A percentile compares a stretch with the other conserved stretches of the same genome.
Evolutionary conservation across 2,329 filamentous ascomycete species (phyloP).

Genomic region (Botrytis cinerea): DNA sequence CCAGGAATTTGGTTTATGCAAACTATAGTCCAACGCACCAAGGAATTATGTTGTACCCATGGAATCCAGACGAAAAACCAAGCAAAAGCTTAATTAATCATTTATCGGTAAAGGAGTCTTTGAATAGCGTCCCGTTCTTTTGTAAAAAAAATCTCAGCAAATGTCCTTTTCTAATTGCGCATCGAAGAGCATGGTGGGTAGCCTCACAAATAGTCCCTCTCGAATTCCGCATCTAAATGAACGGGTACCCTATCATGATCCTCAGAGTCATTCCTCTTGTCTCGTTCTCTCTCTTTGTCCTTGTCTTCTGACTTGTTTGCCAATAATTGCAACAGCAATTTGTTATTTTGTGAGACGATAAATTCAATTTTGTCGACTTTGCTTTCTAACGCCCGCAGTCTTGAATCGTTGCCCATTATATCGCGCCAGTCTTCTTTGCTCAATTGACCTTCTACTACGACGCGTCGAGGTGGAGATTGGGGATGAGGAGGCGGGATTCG

Average conservation of each 20-base stretch:
- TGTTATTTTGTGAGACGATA: conserved; percentile 41
- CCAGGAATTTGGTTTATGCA: not conserved
- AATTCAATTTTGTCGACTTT: conserved; percentile 42
- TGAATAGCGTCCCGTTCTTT: conserved; percentile 38
- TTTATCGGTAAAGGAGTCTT: conserved; percentile 39
- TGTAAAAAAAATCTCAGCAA: conserved; percentile 33
- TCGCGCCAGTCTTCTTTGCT: conserved; percentile 42
- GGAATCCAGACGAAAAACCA: not conserved
- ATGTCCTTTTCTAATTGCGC: conserved; percentile 10
- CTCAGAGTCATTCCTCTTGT: conserved; percentile 23
- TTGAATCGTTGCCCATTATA: conserved; percentile 41
- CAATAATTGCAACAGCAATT: conserved; percentile 39
- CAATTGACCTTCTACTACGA: conserved; percentile 39
- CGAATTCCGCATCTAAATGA: conserved; percentile 42
- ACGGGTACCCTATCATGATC: conserved; percentile 41
- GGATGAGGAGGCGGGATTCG: conserved; percentile 31
- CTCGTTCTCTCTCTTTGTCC: conserved; percentile 34
- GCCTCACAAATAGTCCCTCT: conserved; percentile 42
- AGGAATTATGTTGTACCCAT: not conserved
- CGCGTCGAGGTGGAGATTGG: conserved; percentile 37
- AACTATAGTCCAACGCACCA: not conserved
- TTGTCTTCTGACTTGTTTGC: conserved; percentile 28
- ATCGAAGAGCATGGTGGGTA: conserved; percentile 26
- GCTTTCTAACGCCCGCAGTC: conserved; percentile 38
- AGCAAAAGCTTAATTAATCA: conserved; percentile 5